Percentiles rank a stretch among this genome's conserved stretches.
Conservation (phyloP, 257 asterid species). For the Solanum ossicruentum region DNA sequence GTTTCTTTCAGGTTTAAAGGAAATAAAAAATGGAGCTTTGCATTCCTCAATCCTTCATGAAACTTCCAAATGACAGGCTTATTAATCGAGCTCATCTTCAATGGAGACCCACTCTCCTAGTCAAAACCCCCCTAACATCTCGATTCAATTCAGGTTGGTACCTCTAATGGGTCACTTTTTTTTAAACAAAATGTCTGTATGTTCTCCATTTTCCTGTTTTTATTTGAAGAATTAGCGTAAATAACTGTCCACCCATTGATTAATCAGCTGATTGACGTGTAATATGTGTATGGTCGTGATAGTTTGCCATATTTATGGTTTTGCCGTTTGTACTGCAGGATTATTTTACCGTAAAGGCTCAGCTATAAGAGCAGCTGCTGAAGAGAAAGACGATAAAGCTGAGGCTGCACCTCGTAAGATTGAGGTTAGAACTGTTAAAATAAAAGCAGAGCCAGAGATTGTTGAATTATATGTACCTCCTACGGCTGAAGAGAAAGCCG, state of each 20-base stretch:
- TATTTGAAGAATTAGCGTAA: background rate
- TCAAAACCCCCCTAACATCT: background rate
- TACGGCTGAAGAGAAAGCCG: background rate
- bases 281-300: background rate
- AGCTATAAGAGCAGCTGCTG: slow-evolving; percentile 3
- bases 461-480: background rate
- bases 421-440: too few relatives aligned
- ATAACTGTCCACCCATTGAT: background rate
- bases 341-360: background rate
- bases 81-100: background rate
- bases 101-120: background rate
- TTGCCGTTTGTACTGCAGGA: slow-evolving; percentile 3
- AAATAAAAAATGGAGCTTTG: slow-evolving; percentile 29
- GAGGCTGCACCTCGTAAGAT: too few relatives aligned
- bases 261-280: background rate
- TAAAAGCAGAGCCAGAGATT: background rate
- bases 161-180: background rate
- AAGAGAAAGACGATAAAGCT: too few relatives aligned
- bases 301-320: background rate
- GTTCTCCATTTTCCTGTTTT: background rate
- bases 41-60: slow-evolving; percentile 17
- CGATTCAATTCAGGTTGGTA: background rate
- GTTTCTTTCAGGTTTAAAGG: background rate
- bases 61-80: slow-evolving; percentile 1
- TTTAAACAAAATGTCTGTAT: background rate